phyloP scores from a whole-genome alignment of 352 stramenopile species.

The Thraustotheca clavata region DNA sequence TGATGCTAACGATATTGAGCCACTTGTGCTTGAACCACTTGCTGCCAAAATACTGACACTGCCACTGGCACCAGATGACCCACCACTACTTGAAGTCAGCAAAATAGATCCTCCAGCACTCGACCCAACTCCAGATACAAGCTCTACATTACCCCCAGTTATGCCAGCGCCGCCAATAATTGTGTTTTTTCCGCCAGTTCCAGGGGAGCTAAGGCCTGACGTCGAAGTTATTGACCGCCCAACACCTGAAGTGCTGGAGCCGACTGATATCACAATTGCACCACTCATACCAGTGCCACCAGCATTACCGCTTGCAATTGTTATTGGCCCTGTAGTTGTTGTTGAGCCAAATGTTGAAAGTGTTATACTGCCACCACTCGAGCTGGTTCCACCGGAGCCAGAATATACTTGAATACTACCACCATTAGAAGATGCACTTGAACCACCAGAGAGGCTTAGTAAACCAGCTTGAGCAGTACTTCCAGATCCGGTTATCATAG shows the following conservation, averaged over 20 bases:
- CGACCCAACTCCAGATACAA: slow-evolving; percentile 28
- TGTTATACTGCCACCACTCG: background rate
- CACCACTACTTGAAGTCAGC: background rate
- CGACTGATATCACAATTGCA: slow-evolving; percentile 16
- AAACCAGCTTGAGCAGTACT: slow-evolving; percentile 21
- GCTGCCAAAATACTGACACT: slow-evolving; percentile 9
- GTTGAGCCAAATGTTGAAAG: slow-evolving; percentile 3
- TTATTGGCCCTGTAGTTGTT: slow-evolving; percentile 8
- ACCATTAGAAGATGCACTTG: slow-evolving; percentile 7
- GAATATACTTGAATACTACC: slow-evolving; percentile 9
- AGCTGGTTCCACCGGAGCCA: background rate
- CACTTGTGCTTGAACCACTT: slow-evolving; percentile 15
- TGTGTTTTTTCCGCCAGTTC: slow-evolving; percentile 26
- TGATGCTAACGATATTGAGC: slow-evolving; percentile 22
- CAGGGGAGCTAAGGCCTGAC: slow-evolving; percentile 24
- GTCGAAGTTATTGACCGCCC: slow-evolving; percentile 23
- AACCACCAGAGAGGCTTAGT: slow-evolving; percentile 2
- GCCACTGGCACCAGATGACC: slow-evolving; percentile 14
- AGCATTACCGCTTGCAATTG: slow-evolving; percentile 22
- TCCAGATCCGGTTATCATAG: slow-evolving; percentile 11
- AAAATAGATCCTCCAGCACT: slow-evolving; percentile 7
- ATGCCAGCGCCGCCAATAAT: slow-evolving; percentile 24
- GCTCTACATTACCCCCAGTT: slow-evolving; percentile 31
- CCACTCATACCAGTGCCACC: slow-evolving; percentile 22
- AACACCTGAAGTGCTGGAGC: slow-evolving; percentile 13